A percentile compares a stretch with the other conserved stretches of the same genome.
These are phyloP conservation scores for Ceratobasidium sp. DNA, from an alignment of 1,284 basidiomycete genomes.

Conservation along the genomic window DNA sequence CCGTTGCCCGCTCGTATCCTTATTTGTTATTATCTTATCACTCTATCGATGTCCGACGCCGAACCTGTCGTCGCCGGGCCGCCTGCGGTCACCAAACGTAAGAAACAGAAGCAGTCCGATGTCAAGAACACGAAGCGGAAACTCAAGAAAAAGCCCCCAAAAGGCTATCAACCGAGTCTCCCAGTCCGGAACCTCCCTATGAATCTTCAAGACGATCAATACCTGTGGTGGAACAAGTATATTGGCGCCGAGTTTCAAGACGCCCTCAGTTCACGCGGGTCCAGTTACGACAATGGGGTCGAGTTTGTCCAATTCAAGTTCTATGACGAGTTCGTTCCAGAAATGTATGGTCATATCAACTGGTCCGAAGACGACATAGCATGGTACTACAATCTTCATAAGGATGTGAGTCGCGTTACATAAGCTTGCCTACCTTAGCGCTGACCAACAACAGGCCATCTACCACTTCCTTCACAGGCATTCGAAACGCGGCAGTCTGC, in stretches of 20 bases:
- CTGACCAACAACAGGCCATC: neutral
- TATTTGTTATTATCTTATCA: too few species aligned
- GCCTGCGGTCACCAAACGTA: too few species aligned
- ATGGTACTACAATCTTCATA: neutral
- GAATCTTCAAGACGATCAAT: neutral
- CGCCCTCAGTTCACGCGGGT: neutral
- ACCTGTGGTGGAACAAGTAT: neutral
- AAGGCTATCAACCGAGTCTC: too few species aligned
- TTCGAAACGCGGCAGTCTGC: neutral
- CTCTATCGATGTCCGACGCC: too few species aligned
- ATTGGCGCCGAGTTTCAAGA: neutral
- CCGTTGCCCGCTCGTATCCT: too few species aligned
- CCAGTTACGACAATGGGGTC: neutral
- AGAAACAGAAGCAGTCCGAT: too few species aligned
- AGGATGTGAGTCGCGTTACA: neutral
- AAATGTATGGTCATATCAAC: neutral
- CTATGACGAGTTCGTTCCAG: neutral
- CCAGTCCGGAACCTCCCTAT: neutral
- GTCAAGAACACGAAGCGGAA: too few species aligned
- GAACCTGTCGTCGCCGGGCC: too few species aligned
- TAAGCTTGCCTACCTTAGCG: neutral
- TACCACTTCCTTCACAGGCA: neutral
- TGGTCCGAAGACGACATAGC: neutral
- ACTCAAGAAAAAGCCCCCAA: too few species aligned
- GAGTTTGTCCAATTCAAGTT: neutral